Evolutionary conservation across 1,139 yeast genomes (phyloP), one percentile per base, ranked within the genome.

Genomic region (Komagataea norvegica): DNA sequence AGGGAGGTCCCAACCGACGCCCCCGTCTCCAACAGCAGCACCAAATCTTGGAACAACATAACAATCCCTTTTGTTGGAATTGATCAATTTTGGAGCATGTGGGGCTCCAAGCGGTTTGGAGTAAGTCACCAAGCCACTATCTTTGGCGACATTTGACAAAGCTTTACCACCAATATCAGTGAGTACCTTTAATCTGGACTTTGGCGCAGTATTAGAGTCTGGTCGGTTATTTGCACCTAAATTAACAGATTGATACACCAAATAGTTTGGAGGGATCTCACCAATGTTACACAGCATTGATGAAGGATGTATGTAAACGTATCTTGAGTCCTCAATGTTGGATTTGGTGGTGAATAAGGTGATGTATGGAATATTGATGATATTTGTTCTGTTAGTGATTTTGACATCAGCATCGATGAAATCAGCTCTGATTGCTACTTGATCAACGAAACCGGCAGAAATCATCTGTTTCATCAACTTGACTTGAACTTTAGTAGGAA

Each of bases 31-130:
- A 29, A 82, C 68, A 7, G 80, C 72, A 9, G 95, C 89, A 9
- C 97, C 97, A 56, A 85, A 79, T 40, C 96, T 64, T 1, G 97
- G 97, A 31, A 88, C 81, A 18, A 89, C 96, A 62, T 87, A 88
- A 49, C 95, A 86, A 52, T 84, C 91, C 49, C 96, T 66, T 49
- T 77, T 79, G 2, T 77, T 74, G 0, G 84, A 65, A 2, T 76
- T 64, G 14, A 85, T 53, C 47, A 69, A 66, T 52, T 80, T 81
- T 2, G 95, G 94, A 2, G 88, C 94, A 52, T 86, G 79, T 3
- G 96, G 96, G 39, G 86, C 84, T 0, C 95, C 95, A 42, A 89
- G 64, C 0, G 97, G 97, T 55, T 89, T 89, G 25, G 96, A 87
- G 59, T 82, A 89, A 0, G 91, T 78, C 34, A 89, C 60, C 34